A percentile compares a stretch with the other conserved stretches of the same genome.
Conservation (phyloP, 129 eudicot species). For the Helichrysum umbraculigerum region DNA sequence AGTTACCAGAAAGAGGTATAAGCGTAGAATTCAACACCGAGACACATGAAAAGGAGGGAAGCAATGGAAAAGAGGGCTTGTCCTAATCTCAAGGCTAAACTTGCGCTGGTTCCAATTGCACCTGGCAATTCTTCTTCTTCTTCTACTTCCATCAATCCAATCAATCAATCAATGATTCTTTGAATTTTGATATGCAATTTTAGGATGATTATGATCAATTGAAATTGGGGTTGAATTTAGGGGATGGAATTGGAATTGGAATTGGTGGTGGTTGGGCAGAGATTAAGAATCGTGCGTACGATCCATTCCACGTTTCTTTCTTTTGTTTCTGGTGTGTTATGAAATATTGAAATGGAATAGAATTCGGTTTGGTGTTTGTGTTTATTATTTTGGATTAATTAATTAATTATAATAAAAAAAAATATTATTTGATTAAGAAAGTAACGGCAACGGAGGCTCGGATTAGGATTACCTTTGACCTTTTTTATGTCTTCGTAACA, state of each 20-base stretch:
- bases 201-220: not conserved
- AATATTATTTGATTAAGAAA: not conserved
- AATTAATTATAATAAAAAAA: not conserved
- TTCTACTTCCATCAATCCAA: slow-evolving; percentile 9
- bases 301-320: slow-evolving; percentile 34
- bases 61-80: slow-evolving; percentile 81
- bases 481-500: slow-evolving; percentile 1
- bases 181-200: not conserved
- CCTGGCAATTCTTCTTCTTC: slow-evolving; percentile 78
- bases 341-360: not conserved
- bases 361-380: not conserved
- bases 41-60: slow-evolving; percentile 86
- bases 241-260: not conserved
- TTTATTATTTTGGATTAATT: not conserved
- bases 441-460: slow-evolving; percentile 28
- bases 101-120: slow-evolving; percentile 84
- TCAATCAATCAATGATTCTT: not conserved
- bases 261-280: not conserved
- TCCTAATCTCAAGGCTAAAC: slow-evolving; percentile 86
- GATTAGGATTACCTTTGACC: slow-evolving; percentile 24
- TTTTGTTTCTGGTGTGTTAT: too few species aligned
- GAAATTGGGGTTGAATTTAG: not conserved
- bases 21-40: slow-evolving; percentile 70
- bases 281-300: slow-evolving; percentile 32
- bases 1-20: slow-evolving; percentile 90